Percentiles rank a stretch among this genome's conserved stretches.
Evolutionary conservation across 805 yeast genomes (phyloP).

Genomic region (Lipomyces kockii): DNA sequence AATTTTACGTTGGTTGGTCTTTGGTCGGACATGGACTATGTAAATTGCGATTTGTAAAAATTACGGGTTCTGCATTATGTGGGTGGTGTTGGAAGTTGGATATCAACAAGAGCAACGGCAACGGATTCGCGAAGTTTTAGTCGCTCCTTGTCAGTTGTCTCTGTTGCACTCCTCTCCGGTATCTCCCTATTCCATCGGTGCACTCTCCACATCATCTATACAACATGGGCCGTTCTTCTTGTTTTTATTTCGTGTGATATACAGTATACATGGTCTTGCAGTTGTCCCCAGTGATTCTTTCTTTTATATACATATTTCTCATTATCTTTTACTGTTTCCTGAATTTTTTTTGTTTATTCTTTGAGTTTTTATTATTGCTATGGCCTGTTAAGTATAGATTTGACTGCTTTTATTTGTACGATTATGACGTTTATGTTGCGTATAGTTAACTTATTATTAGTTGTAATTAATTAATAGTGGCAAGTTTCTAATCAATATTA

Average conservation of each 20-base stretch:
- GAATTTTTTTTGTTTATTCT: neutral
- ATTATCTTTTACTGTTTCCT: neutral
- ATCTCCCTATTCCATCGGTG: neutral
- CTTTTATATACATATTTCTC: neutral
- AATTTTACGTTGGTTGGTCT: neutral
- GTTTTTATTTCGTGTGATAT: neutral
- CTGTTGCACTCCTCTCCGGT: neutral
- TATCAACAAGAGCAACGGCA: neutral
- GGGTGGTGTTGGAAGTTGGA: neutral
- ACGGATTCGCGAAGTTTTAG: neutral
- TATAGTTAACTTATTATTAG: neutral
- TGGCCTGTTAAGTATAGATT: neutral
- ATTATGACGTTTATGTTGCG: neutral
- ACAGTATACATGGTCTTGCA: neutral
- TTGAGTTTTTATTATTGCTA: neutral
- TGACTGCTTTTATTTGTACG: neutral
- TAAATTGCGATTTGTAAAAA: neutral
- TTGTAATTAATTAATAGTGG: neutral
- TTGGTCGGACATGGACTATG: neutral
- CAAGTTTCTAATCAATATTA: neutral
- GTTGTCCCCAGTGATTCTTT: neutral
- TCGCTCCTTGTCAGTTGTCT: neutral
- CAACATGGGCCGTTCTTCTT: no score
- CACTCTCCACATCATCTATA: neutral
- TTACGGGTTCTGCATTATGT: neutral